Base-by-base conservation (phyloP, 1,284 basidiomycete genomes). In the Vanrija pseudolonga region DNA sequence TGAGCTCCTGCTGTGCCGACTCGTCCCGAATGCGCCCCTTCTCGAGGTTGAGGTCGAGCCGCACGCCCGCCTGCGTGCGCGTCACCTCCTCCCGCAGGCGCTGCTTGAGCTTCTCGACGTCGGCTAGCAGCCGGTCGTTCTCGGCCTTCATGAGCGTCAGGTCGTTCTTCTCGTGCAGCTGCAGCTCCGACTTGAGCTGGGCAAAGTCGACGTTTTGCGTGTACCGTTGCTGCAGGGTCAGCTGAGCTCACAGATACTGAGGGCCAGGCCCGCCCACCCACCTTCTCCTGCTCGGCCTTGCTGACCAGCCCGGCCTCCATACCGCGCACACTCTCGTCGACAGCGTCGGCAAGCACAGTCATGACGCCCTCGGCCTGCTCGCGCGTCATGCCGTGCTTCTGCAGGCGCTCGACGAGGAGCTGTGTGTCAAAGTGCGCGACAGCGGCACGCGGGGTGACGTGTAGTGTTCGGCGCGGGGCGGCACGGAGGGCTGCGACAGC, bases 191-290 rank as follows among this genome's bases (percentile, higher is more conserved):
- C 78, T 98, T 98, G 63, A 96, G 85, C 71, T 94, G 88, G 6
- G 93, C 90, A 75, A 98, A 98, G 77, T 98, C 95, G 57, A 98
- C 94, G 80, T 96, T 90, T 72, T 94, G 91, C 22, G 90, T 93
- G 73, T 95, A 95, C 65, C 90, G 89, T 73, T 90, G 87, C 90
- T 92, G 60, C 39, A 36, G 22, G 46, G 45, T 45, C 23, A 49
- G 43, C 20, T 20, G 24, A n/a, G n/a, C n/a, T n/a, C n/a, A n/a
- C n/a, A n/a, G n/a, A n/a, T n/a, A n/a, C n/a, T n/a, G n/a, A n/a
- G n/a, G n/a, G n/a, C n/a, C n/a, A n/a, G n/a, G n/a, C 9, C 6
- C 32, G 12, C 3, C 39, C 26, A 66, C 80, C 50, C 51, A 89
- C 91, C 84, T 95, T 95, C 78, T 96, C 93, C 71, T 95, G 91